Percentiles rank a stretch among this genome's conserved stretches.
These are phyloP conservation scores for Bifiguratus adelaidae DNA, from an alignment of 192 early-diverging fungal species.

Conservation along the genomic window DNA sequence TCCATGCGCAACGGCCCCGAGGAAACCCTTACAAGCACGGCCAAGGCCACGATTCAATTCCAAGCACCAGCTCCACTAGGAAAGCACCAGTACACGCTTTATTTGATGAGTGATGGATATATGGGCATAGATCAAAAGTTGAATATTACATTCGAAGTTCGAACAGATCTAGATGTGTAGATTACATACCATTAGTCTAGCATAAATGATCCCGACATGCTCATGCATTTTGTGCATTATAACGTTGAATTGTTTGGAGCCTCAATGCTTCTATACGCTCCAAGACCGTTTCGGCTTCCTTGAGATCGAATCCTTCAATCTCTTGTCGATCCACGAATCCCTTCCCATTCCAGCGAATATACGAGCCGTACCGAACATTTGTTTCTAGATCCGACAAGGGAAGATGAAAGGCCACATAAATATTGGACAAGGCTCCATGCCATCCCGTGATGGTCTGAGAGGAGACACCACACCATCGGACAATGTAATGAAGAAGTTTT, in stretches of 20 bases:
- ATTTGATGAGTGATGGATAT: slow-evolving; percentile 72
- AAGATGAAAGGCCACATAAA: slow-evolving; percentile 24
- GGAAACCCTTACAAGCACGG: slow-evolving; percentile 22
- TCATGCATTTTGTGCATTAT: too few relatives aligned
- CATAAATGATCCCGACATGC: too few relatives aligned
- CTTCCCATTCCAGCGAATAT: not conserved
- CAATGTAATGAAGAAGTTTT: slow-evolving; percentile 9
- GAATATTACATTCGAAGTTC: slow-evolving; percentile 29
- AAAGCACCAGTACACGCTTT: slow-evolving; percentile 40
- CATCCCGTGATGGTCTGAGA: slow-evolving; percentile 33
- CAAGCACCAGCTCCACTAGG: slow-evolving; percentile 52
- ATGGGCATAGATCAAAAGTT: slow-evolving; percentile 58
- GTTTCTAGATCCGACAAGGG: not conserved
- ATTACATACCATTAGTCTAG: too few relatives aligned
- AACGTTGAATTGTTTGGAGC: too few relatives aligned
- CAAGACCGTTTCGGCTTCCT: not conserved
- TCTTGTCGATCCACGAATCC: not conserved
- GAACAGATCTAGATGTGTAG: slow-evolving; percentile 6
- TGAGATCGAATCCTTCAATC: not conserved
- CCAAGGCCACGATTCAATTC: slow-evolving; percentile 40
- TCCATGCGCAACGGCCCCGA: slow-evolving; percentile 46
- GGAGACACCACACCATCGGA: slow-evolving; percentile 25
- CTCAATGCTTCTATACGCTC: not conserved
- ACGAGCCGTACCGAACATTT: not conserved
- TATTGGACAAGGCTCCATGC: slow-evolving; percentile 33